Evolutionary conservation across 371 early-diverging fungal genomes (phyloP).

Genomic region (Zopfochytrium polystomum): DNA sequence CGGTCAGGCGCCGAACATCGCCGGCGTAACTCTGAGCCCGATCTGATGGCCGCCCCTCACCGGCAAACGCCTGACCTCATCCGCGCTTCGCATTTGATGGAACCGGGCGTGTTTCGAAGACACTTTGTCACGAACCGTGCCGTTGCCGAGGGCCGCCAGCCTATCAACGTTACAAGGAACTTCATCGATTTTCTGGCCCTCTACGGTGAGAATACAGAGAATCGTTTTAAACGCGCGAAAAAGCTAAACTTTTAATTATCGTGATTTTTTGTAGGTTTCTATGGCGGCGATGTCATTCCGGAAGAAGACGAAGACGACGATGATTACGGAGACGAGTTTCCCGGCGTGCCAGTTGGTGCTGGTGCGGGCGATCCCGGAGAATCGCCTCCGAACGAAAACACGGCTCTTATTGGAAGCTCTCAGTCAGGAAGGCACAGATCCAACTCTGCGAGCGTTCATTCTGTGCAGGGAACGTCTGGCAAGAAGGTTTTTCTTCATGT

Average conservation of each 20-base stretch:
- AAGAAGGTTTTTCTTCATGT: slow-evolving; percentile 79
- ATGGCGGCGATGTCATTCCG: slow-evolving; percentile 89
- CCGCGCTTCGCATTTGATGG: slow-evolving; percentile 35
- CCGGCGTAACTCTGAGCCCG: slow-evolving; percentile 40
- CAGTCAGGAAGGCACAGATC: slow-evolving; percentile 29
- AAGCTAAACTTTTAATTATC: too few species aligned
- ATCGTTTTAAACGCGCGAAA: too few species aligned
- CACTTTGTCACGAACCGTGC: slow-evolving; percentile 76
- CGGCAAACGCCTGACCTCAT: slow-evolving; percentile 18
- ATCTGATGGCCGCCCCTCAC: slow-evolving; percentile 51
- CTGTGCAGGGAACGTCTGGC: slow-evolving; percentile 70
- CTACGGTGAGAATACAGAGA: too few species aligned
- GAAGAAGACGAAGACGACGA: slow-evolving; percentile 72
- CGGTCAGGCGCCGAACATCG: slow-evolving; percentile 26
- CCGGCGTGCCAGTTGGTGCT: neutral
- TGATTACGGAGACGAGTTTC: slow-evolving; percentile 20
- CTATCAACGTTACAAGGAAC: slow-evolving; percentile 67
- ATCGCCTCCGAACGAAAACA: too few species aligned
- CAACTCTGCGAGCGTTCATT: slow-evolving; percentile 27
- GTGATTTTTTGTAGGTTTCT: too few species aligned
- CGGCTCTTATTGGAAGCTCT: slow-evolving; percentile 29
- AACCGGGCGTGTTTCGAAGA: slow-evolving; percentile 88
- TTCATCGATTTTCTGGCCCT: slow-evolving; percentile 92
- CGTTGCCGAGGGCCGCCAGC: slow-evolving; percentile 47
- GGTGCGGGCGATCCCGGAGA: neutral